These are phyloP conservation scores for Solanum chilense DNA, from an alignment of 257 asterid species.

Conservation along the genomic window DNA sequence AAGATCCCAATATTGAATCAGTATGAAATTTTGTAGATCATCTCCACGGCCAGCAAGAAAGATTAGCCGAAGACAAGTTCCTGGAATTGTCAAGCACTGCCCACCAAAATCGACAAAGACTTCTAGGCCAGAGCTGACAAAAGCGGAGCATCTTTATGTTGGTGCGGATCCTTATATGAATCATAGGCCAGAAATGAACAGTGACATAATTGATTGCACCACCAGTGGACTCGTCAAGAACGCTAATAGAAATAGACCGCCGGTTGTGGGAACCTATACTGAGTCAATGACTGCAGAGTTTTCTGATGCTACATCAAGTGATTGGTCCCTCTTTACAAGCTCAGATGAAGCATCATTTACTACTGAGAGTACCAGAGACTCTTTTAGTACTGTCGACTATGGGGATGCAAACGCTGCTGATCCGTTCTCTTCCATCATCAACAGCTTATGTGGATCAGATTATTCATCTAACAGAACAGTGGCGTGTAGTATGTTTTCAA, in stretches of 20 bases:
- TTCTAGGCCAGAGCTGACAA: conserved; percentile 20
- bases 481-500: conserved; percentile 36
- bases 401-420: conserved; percentile 22
- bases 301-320: conserved; percentile 56
- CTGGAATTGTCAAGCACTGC: conserved; percentile 13
- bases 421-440: conserved; percentile 45
- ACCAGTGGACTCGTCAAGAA: conserved; percentile 19
- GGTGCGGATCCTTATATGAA: conserved; percentile 10
- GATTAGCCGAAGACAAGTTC: conserved; percentile 15
- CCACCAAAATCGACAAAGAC: conserved; percentile 26
- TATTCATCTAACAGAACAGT: conserved; percentile 25
- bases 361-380: conserved; percentile 77
- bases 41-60: conserved; percentile 45
- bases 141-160: conserved; percentile 3
- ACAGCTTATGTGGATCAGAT: conserved; percentile 26
- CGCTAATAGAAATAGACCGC: conserved; percentile 19
- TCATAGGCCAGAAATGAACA: conserved; percentile 2
- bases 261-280: conserved; percentile 10
- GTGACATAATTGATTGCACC: neutral
- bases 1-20: neutral
- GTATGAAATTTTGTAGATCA: conserved; percentile 29
- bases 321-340: conserved; percentile 64
- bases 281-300: conserved; percentile 19
- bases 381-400: conserved; percentile 57
- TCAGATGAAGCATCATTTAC: conserved; percentile 82